phyloP scores from a whole-genome alignment of 2,329 filamentous ascomycete genomes.

The Shiraia bambusicola region DNA sequence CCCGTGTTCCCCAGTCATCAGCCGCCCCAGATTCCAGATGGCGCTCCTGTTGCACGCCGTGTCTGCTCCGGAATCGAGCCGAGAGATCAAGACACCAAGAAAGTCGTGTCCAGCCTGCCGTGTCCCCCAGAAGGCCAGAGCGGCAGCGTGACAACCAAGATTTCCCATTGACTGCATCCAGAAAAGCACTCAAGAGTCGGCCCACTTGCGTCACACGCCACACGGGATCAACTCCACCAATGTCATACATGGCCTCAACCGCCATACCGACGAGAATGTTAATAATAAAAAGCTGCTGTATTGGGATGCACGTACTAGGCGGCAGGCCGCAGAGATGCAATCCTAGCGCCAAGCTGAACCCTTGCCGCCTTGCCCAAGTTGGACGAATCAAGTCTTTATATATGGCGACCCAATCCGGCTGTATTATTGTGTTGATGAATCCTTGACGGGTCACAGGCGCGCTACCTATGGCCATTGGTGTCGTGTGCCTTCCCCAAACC shows the following conservation, averaged over 20 bases:
- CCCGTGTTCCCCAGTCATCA: constrained; percentile 8
- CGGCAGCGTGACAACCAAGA: neutral
- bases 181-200: constrained; percentile 1
- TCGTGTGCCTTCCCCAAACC: neutral
- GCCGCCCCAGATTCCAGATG: constrained; percentile 5
- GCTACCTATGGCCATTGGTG: too few species aligned
- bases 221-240: constrained; percentile 1
- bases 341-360: too few species aligned
- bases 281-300: neutral
- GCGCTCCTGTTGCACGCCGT: constrained; percentile 14
- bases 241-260: neutral
- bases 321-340: too few species aligned
- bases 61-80: constrained; percentile 15
- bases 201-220: constrained; percentile 16
- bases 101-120: constrained; percentile 12
- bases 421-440: too few species aligned
- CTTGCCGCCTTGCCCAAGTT: too few species aligned
- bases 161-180: neutral
- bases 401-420: too few species aligned
- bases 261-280: too few species aligned
- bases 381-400: too few species aligned
- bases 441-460: too few species aligned
- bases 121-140: constrained; percentile 11
- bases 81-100: constrained; percentile 17
- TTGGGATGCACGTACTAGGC: constrained; percentile 18